A percentile compares a stretch with the other conserved stretches of the same genome.
Conservation (phyloP, 1,284 basidiomycete genomes). For the Ceratobasidium sp. region DNA sequence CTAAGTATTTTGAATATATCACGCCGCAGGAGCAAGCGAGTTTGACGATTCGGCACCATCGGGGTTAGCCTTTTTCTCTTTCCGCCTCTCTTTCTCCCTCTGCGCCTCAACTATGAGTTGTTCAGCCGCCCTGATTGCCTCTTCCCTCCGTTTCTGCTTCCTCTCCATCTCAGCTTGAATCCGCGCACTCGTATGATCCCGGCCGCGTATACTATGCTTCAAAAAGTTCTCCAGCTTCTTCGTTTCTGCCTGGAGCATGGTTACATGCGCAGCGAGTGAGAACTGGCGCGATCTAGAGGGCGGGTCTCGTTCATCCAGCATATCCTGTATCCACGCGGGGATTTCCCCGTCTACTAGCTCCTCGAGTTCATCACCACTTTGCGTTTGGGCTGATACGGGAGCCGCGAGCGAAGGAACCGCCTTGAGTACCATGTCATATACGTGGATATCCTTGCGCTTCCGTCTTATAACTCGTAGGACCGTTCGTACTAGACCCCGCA, state of each 20-base stretch:
- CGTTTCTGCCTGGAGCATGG: conserved; percentile 15
- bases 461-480: conserved; percentile 54
- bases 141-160: conserved; percentile 30
- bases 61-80: background rate
- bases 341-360: conserved; percentile 8
- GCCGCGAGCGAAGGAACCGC: conserved; percentile 10
- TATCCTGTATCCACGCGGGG: conserved; percentile 10
- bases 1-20: background rate
- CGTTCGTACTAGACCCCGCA: conserved; percentile 62
- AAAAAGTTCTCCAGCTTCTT: conserved; percentile 16
- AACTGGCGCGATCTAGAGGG: conserved; percentile 5
- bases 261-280: conserved; percentile 1
- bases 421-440: conserved; percentile 49
- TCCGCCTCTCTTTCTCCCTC: conserved; percentile 38
- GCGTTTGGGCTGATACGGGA: background rate
- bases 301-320: conserved; percentile 19
- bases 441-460: conserved; percentile 58
- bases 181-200: conserved; percentile 30
- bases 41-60: background rate
- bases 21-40: background rate
- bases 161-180: conserved; percentile 16
- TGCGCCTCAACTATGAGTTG: conserved; percentile 14
- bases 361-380: background rate
- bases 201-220: conserved; percentile 25
- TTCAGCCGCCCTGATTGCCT: conserved; percentile 28